Base-by-base conservation (phyloP, 768 basidiomycete species). In the Pisolithus orientalis region DNA sequence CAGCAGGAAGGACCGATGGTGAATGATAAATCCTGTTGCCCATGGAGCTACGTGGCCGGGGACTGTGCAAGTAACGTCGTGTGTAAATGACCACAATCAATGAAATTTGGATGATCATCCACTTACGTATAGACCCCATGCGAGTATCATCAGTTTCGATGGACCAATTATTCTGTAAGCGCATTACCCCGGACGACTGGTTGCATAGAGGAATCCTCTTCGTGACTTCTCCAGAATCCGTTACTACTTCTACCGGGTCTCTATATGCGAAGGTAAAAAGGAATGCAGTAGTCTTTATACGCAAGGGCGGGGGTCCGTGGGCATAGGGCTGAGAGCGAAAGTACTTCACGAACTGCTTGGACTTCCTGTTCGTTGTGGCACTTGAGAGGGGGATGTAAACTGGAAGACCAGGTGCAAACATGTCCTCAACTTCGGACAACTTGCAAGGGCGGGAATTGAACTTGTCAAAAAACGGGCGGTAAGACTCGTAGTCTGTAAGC, bases 321-420 rank as follows among this genome's bases (percentile, higher is more conserved):
- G 34, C 11, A 13, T 34, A 34, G 3, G 34, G 34, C 11, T 34
- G 34, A 13, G 34, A 34, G 27, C 57, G 58, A 6, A 34, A 51
- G 27, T 65, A 64, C 38, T 56, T 60, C 16, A 63, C 54, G 11
- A 62, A 65, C 37, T 54, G 40, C 27, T 62, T 64, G 1, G 58
- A 7, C 4, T 49, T 52, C 28, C 52, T 60, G 5, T 61, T 46
- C 27, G 58, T 60, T 21, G 63, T 65, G 5, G 45, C 51, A 39
- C 56, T 60, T 0, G 63, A 60, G 0, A 47, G 27, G 5, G 60
- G 60, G 31, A 65, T 40, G 28, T 57, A 64, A 40, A 37, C 54
- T n/a, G 63, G 63, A 13, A 64, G 25, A 0, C 62, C 63, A 2
- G 60, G 60, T 1, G 63, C 54, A 45, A 64, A 57, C 56, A 64